Evolutionary conservation across 306 rosid genomes (phyloP), one percentile per base, ranked within the genome.

Genomic region (Gillenia trifoliata): DNA sequence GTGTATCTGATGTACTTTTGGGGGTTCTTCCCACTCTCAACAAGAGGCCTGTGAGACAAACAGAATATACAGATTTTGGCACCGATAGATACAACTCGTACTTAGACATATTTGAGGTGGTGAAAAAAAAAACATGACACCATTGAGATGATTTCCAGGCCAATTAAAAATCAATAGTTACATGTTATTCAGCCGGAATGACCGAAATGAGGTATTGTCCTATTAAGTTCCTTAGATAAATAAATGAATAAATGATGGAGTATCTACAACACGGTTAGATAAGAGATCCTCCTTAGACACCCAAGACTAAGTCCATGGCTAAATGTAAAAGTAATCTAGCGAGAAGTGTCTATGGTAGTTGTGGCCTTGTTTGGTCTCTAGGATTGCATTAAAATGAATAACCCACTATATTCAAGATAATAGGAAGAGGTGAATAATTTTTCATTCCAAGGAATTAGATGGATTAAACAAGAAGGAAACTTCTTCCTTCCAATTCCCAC

Each of bases 11-110:
- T 86, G 83, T 88, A 92, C 88, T 92, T 94, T 74, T 89, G 97
- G 61, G 96, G 93, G 76, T 74, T 89, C 91, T 90, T 94, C 52
- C 93, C 99, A 66, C 49, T 91, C 85, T 94, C 99, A 70, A 94
- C 95, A 10, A 92, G 68, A 60, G 95, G 89, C 83, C 97, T 94
- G 83, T 45, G 38, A 70, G 47, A 80, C 40, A 79, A 75, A 57
- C 59, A 45, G 6, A 69, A 59, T 8, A 70, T 15, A 52, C 15
- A 70, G 16, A 8, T 30, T 64, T 64, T 19, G 26, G 43, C 6
- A 62, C 12, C 12, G 6, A 34, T 5, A 30, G 12, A 62, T 62
- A 8, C 1, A 62, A 30, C 40, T 16, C n/a, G n/a, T 19, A 62
- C 22, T 33, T 19, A 1, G 3, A 64, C 60, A 68, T 68, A 9